A percentile compares a stretch with the other conserved stretches of the same genome.
These are phyloP conservation scores for Carex littledalei DNA, from an alignment of 176 grass and related monocot species.

Conservation along the genomic window DNA sequence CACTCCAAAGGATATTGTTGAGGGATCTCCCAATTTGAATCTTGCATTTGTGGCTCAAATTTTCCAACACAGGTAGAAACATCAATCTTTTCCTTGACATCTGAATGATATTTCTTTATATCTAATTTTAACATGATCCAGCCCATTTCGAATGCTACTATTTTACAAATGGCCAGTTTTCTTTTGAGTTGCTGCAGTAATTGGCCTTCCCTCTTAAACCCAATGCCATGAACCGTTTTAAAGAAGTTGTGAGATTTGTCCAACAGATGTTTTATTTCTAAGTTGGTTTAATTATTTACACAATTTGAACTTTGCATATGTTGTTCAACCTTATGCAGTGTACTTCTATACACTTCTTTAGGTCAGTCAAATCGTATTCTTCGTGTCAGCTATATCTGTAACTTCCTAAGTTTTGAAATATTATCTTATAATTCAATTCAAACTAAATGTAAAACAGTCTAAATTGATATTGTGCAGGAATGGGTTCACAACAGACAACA, in stretches of 20 bases:
- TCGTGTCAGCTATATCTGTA: neutral
- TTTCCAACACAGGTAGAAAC: slow-evolving; percentile 80
- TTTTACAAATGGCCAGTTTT: neutral
- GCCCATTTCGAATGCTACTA: neutral
- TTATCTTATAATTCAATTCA: slow-evolving; percentile 5
- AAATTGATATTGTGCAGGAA: slow-evolving; percentile 44
- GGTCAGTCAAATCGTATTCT: neutral
- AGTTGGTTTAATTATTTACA: neutral
- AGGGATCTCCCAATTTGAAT: slow-evolving; percentile 98
- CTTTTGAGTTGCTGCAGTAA: neutral
- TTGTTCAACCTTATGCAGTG: neutral
- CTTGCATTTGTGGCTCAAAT: slow-evolving; percentile 99
- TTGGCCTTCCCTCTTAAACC: neutral
- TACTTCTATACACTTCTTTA: neutral
- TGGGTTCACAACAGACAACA: slow-evolving; percentile 77
- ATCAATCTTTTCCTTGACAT: neutral
- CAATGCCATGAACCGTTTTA: neutral
- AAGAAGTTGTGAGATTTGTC: neutral
- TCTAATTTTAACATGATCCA: neutral
- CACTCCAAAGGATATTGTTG: slow-evolving; percentile 89
- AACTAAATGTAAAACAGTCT: slow-evolving; percentile 12
- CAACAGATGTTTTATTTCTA: neutral
- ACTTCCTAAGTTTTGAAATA: neutral
- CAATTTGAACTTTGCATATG: neutral
- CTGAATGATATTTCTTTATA: neutral